phyloP scores from a whole-genome alignment of 768 basidiomycete species.

The Mrakia hoshinonis region DNA sequence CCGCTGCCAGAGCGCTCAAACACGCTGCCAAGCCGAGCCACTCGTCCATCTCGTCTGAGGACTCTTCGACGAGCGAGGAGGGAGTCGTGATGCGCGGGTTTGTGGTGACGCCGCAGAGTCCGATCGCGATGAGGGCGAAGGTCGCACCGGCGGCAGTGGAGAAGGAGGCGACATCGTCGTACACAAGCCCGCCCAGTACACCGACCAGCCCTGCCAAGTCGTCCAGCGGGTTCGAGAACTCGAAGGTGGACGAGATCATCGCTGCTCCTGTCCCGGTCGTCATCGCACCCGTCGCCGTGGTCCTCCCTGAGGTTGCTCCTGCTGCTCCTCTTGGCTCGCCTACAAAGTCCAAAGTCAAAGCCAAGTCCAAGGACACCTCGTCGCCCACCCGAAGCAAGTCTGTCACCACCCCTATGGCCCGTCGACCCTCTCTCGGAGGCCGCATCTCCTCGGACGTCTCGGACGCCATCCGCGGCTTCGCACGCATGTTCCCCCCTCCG shows the following conservation, averaged over 20 bases:
- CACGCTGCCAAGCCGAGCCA: not conserved
- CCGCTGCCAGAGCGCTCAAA: not conserved
- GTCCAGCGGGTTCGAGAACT: too few relatives aligned
- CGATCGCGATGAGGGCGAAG: not conserved
- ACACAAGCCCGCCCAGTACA: not conserved
- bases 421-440: not conserved
- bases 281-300: too few relatives aligned
- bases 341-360: too few relatives aligned
- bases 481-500: not conserved
- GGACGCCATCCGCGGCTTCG: not conserved
- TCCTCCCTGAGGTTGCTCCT: too few relatives aligned
- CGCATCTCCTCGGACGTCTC: not conserved
- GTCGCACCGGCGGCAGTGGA: not conserved
- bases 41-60: constrained; percentile 1
- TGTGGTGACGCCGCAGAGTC: not conserved
- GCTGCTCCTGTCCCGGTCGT: too few relatives aligned
- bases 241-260: too few relatives aligned
- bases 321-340: too few relatives aligned
- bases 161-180: too few relatives aligned
- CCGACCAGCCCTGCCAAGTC: not conserved
- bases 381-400: too few relatives aligned
- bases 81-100: constrained; percentile 1
- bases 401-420: too few relatives aligned
- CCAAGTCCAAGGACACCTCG: too few relatives aligned
- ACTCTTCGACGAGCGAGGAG: not conserved